Evolutionary conservation across 257 asterid species (phyloP).

Genomic region (Osmanthus fragrans): DNA sequence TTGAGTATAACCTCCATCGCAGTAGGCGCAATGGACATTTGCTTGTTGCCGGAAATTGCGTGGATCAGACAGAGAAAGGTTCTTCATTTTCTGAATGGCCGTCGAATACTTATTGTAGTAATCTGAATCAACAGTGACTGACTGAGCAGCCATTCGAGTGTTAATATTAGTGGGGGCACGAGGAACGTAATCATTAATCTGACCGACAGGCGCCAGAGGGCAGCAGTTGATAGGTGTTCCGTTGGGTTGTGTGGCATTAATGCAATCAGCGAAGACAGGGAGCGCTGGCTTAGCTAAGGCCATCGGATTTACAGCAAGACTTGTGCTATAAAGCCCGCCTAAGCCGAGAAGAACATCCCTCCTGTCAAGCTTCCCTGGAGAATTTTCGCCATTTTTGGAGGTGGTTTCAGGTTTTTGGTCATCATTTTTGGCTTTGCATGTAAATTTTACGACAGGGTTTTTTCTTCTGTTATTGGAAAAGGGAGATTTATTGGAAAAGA

Average conservation of each 20-base stretch:
- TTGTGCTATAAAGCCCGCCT: neutral
- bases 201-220: neutral
- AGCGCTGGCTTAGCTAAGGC: neutral
- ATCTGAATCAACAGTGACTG: neutral
- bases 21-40: conserved; percentile 28
- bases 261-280: conserved; percentile 1
- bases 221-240: conserved; percentile 12
- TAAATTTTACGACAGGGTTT: no score
- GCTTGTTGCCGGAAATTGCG: conserved; percentile 26
- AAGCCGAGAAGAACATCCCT: neutral
- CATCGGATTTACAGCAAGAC: neutral
- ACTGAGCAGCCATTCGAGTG: conserved; percentile 20
- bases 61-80: conserved; percentile 12
- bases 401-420: neutral
- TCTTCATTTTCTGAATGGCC: conserved; percentile 21
- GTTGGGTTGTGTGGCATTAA: neutral
- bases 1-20: conserved; percentile 23
- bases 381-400: neutral
- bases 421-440: neutral
- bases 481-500: neutral
- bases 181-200: neutral
- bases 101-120: conserved; percentile 1
- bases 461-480: neutral
- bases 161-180: neutral
- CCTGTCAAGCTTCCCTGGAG: neutral